Evolutionary conservation across 805 yeast species (phyloP).

Genomic region (Ogataea kodamae): DNA sequence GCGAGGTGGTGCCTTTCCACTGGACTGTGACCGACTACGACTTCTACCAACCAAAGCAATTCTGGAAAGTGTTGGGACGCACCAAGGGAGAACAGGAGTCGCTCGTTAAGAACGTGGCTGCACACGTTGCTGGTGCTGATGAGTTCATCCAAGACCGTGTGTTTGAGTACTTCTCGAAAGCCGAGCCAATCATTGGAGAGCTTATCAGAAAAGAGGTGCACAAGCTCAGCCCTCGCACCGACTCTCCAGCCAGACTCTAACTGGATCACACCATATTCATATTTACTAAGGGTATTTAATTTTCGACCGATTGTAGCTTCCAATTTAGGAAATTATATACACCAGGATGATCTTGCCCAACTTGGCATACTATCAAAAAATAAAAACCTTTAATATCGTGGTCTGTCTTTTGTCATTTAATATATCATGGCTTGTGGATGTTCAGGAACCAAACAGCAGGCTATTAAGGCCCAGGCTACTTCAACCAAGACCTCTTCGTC

Average conservation of each 20-base stretch:
- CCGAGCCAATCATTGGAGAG: conserved; percentile 63
- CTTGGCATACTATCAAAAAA: too few species aligned
- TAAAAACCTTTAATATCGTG: too few species aligned
- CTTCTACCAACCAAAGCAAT: conserved; percentile 69
- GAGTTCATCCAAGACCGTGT: conserved; percentile 77
- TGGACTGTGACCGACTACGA: conserved; percentile 75
- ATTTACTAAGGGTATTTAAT: conserved; percentile 1
- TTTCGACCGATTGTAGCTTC: conserved; percentile 8
- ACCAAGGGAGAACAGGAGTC: conserved; percentile 81
- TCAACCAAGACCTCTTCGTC: conserved; percentile 5
- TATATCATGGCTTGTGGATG: conserved; percentile 27
- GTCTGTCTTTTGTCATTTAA: background rate
- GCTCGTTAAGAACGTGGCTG: conserved; percentile 79
- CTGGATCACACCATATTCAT: conserved; percentile 1
- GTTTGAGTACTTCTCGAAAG: conserved; percentile 70
- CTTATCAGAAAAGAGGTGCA: conserved; percentile 62
- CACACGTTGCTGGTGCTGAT: conserved; percentile 65
- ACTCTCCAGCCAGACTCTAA: conserved; percentile 28
- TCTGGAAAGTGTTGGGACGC: conserved; percentile 76
- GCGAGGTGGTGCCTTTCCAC: conserved; percentile 64
- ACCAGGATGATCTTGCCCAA: conserved; percentile 15
- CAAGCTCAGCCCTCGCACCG: conserved; percentile 46
- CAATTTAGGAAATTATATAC: conserved; percentile 10
- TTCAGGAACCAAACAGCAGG: conserved; percentile 8
- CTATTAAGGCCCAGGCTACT: conserved; percentile 1